Percentiles rank a stretch among this genome's conserved stretches.
These are phyloP conservation scores for Fusarium miscanthi DNA, from an alignment of 2,329 filamentous ascomycete genomes.

Conservation along the genomic window DNA sequence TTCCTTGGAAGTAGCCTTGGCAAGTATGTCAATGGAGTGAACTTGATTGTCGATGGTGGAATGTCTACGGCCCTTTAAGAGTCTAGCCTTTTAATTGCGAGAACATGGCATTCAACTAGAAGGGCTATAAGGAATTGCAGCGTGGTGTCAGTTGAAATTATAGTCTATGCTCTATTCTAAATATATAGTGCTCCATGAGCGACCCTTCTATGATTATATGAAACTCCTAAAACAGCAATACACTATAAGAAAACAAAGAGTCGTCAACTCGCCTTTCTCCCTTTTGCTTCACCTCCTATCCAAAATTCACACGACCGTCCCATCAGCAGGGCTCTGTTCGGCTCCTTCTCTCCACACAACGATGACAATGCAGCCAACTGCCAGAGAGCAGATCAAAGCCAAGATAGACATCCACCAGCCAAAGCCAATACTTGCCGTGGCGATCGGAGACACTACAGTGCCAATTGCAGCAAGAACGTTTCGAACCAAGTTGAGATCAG, in stretches of 20 bases:
- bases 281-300: not conserved
- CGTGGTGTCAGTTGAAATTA: not conserved
- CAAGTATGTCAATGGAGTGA: constrained; percentile 34
- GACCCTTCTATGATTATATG: not conserved
- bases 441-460: not conserved
- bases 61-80: constrained; percentile 2
- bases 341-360: not conserved
- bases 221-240: not conserved
- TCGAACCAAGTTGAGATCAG: constrained; percentile 1
- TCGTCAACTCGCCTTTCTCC: not conserved
- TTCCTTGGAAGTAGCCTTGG: constrained; percentile 41
- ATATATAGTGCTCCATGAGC: not conserved
- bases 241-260: not conserved
- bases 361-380: not conserved
- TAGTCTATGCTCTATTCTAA: not conserved
- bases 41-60: constrained; percentile 41
- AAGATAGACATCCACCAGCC: constrained; percentile 1
- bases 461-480: not conserved
- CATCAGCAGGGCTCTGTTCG: fast-evolving
- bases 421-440: not conserved
- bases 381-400: constrained; percentile 2
- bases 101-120: no score
- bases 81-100: fast-evolving
- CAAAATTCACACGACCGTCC: not conserved
- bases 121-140: not conserved